These are phyloP conservation scores for Scutellaria galericulata DNA, from an alignment of 257 asterid genomes.

Conservation along the genomic window DNA sequence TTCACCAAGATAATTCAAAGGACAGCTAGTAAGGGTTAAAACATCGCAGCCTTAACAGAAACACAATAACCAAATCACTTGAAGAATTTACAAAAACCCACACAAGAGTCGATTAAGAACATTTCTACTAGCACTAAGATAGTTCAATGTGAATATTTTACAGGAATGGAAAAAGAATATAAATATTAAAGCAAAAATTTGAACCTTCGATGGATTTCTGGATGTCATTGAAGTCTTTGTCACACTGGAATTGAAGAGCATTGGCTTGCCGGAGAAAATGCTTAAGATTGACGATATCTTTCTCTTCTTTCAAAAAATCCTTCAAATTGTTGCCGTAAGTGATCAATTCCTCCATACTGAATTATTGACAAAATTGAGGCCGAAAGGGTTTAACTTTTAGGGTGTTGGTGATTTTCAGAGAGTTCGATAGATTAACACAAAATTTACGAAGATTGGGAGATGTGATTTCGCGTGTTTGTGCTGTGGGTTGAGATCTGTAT, in stretches of 20 bases:
- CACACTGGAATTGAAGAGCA: conserved; percentile 58
- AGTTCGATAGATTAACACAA: neutral
- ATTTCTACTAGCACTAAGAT: neutral
- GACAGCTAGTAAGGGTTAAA: neutral
- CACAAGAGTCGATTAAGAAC: neutral
- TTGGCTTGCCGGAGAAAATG: conserved; percentile 53
- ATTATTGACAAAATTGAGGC: conserved; percentile 17
- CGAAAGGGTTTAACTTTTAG: conserved; percentile 22
- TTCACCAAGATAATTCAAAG: no score
- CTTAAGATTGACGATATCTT: conserved; percentile 50
- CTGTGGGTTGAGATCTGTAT: conserved; percentile 14
- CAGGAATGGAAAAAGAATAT: neutral
- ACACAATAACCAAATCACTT: neutral
- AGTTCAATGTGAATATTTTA: neutral
- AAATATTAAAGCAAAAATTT: neutral
- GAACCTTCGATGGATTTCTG: conserved; percentile 64
- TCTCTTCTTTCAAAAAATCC: conserved; percentile 53
- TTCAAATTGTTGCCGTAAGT: conserved; percentile 57
- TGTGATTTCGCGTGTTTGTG: neutral
- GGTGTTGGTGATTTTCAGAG: neutral
- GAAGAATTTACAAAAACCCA: neutral
- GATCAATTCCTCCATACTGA: conserved; percentile 51
- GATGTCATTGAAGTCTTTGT: conserved; percentile 44
- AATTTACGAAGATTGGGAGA: conserved; percentile 14
- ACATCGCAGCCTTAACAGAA: conserved; percentile 2